phyloP scores from a whole-genome alignment of 257 asterid species.

The Misopates orontium region DNA sequence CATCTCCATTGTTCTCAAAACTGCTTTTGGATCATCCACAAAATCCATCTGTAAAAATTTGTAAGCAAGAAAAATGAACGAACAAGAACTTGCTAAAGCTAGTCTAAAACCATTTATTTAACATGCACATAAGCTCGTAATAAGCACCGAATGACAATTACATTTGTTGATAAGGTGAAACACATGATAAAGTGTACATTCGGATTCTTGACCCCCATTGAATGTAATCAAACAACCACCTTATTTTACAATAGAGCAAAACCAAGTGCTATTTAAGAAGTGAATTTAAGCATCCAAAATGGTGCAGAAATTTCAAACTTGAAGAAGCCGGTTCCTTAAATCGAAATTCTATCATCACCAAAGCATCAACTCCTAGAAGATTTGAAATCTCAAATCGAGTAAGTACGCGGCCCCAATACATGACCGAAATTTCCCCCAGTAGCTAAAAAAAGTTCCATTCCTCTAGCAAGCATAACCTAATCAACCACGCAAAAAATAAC shows the following conservation, averaged over 20 bases:
- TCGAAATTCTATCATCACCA: too few relatives aligned
- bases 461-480: background rate
- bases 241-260: background rate
- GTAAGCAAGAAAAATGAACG: background rate
- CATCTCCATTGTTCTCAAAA: slow-evolving; percentile 69
- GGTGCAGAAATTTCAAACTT: too few relatives aligned
- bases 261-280: background rate
- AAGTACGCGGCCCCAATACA: too few relatives aligned
- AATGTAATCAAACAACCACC: background rate
- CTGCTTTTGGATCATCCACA: slow-evolving; percentile 78
- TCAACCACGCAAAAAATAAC: slow-evolving; percentile 7
- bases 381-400: too few relatives aligned
- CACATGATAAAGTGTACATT: too few relatives aligned
- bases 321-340: background rate
- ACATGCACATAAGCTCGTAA: background rate
- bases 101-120: slow-evolving; percentile 11
- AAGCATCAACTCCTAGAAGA: too few relatives aligned
- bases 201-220: background rate
- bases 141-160: background rate
- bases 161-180: too few relatives aligned
- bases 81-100: background rate
- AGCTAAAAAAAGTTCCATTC: too few relatives aligned
- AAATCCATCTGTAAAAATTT: slow-evolving; percentile 68
- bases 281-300: too few relatives aligned
- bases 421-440: too few relatives aligned